Percentiles rank a stretch among this genome's conserved stretches.
Conservation (phyloP, 1,284 basidiomycete species). For the Macrocystidia cucumis region DNA sequence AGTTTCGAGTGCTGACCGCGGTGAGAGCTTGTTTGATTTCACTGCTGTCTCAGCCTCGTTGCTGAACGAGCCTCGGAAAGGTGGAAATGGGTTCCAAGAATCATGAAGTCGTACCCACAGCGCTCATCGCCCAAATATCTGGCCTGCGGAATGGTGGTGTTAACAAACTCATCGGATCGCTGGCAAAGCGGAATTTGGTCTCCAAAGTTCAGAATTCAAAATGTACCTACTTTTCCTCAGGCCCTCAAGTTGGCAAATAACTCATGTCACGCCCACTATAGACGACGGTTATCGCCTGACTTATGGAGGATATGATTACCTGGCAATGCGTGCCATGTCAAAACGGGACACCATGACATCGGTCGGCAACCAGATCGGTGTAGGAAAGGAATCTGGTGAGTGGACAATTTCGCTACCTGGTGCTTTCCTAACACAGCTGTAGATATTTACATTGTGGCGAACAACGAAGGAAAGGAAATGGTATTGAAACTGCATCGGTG, state of each 20-base stretch:
- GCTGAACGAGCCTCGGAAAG: slow-evolving; percentile 36
- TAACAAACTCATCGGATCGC: slow-evolving; percentile 85
- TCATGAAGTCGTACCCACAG: slow-evolving; percentile 90
- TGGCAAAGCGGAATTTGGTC: slow-evolving; percentile 90
- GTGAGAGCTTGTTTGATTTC: slow-evolving; percentile 30
- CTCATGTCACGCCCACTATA: slow-evolving; percentile 23
- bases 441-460: slow-evolving; percentile 94
- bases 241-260: slow-evolving; percentile 4
- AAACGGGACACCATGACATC: slow-evolving; percentile 83
- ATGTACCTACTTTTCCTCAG: slow-evolving; percentile 41
- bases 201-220: slow-evolving; percentile 87
- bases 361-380: slow-evolving; percentile 96
- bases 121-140: slow-evolving; percentile 87
- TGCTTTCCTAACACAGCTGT: background rate
- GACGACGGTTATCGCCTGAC: slow-evolving; percentile 97
- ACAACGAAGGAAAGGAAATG: slow-evolving; percentile 76
- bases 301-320: slow-evolving; percentile 95
- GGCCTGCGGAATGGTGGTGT: slow-evolving; percentile 88
- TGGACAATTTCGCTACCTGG: background rate
- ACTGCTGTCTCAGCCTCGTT: slow-evolving; percentile 6
- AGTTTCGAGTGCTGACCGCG: slow-evolving; percentile 92
- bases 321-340: slow-evolving; percentile 90
- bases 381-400: slow-evolving; percentile 93
- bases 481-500: slow-evolving; percentile 92
- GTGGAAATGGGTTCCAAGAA: slow-evolving; percentile 98